Base-by-base conservation (phyloP, 2,329 filamentous ascomycete species). In the Phialemonium atrogriseum region DNA sequence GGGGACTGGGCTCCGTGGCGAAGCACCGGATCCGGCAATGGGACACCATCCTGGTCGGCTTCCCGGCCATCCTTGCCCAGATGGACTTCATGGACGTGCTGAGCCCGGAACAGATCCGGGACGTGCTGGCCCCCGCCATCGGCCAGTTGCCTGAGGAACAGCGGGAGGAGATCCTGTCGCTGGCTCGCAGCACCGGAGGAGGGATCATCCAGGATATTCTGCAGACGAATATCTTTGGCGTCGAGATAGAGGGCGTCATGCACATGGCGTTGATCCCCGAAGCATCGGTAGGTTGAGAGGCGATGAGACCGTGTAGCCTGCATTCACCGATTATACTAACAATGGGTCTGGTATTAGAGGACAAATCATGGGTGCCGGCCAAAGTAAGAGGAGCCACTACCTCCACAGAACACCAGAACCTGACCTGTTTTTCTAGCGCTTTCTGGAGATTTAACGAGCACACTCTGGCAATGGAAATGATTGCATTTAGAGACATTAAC, bases 191-290 rank as follows among this genome's bases (percentile, higher is more conserved):
- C 10, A 36, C 23, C 1, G 31, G 35, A 2, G 42, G 41, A 2
- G 34, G 40, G 10, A 18, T 35, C 14, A 36, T 51, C 5, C 30
- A 46, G 25, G 43, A 51, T 28, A 37, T 44, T 5, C 22, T 51
- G 11, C 38, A 34, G 15, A 49, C 45, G 10, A 51, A 50, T 22
- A 45, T 43, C 10, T 51, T 50, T 28, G 43, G 44, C 3, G 30
- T 51, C 17, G 48, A 51, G 14, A 30, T 51, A 17, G 42, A 39
- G 5, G 48, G 43, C 4, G 40, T 44, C 4, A 37, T 38, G 7
- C 43, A 51, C 32, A 39, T 49, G 32, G 45, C 39, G 0, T 19
- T 51, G 16, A 46, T 42, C 13, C 13, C 39, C 1, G 41, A 43
- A 11, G 44, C 39, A 8, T 48, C 44, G 35, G 46, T 49, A 25